Base-by-base conservation (phyloP, 2,329 filamentous ascomycete genomes). In the Botrytis pseudocinerea region DNA sequence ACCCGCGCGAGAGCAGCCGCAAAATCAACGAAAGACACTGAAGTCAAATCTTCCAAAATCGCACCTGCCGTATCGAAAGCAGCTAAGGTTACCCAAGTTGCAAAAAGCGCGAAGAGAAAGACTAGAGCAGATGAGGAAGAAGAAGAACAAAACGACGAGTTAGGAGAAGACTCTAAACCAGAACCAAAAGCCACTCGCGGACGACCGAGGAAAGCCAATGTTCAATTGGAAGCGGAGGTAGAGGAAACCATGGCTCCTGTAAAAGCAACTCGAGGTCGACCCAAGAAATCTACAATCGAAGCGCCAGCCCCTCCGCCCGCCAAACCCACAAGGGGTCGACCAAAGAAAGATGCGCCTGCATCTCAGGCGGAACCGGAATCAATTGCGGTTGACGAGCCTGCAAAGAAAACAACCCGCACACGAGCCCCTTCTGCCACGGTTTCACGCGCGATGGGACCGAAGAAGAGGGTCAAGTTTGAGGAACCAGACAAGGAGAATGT, bases 401-500 rank as follows among this genome's bases (percentile, higher is more conserved):
- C 78, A 54, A 83, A 82, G 78, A 83, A 82, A 77, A 76, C 79
- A 9, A 80, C 80, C 32, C 83, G 83, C 35, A 77, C 79, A 44
- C 82, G 83, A 62, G 82, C 71, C 76, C 79, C 70, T 42, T 69
- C 65, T 42, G 77, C 81, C 12, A 77, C 82, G 3, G 76, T 78
- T 74, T 82, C 83, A 38, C 85, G 85, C 75, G 84, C 84, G 38
- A 76, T 86, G 28, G 82, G 84, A 8, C 80, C 84, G 48, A 90
- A 88, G 83, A 91, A 90, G 83, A 85, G 84, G 4, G 89, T 91
- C 78, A 89, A 87, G 73, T 91, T 91, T 79, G 85, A 90, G 78
- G 80, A 80, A 76, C 87, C 87, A 4, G 89, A 90, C 79, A 91
- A 91, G 81, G 89, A 91, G 79, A 91, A 91, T 76, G 81, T 89